Base-by-base conservation (phyloP, 768 basidiomycete species). In the Psilocybe cubensis region DNA sequence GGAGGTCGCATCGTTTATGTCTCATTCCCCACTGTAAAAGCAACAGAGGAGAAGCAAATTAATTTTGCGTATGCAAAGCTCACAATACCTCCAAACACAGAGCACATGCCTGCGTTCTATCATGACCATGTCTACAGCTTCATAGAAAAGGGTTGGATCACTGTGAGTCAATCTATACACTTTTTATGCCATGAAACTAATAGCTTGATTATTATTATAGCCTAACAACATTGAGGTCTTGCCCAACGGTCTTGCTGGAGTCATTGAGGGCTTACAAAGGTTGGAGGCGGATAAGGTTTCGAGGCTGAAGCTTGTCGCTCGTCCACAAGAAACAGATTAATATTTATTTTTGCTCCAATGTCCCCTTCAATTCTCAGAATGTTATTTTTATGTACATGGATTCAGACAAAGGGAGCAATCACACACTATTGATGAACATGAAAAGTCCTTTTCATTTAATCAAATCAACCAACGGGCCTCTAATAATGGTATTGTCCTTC, bases 241-340 rank as follows among this genome's bases (percentile, higher is more conserved):
- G 17, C 68, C 74, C 2, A 70, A 72, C 14, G 82, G 82, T 14
- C 67, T 83, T 18, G 69, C 63, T 12, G 82, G 75, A 4, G 74
- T 83, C 59, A 65, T 66, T 29, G 67, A 72, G 18, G 83, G 76
- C 23, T 64, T 84, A 45, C 70, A 72, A 67, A 70, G 74, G 48
- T 60, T 83, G 58, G 69, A 74, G 56, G 65, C 68, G 2, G 70
- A 76, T 33, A 65, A 74, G 63, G 74, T 81, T 31, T 79, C 79
- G 40, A 78, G 75, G 5, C 63, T 70, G 35, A 83, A 83, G 65
- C 67, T 83, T 41, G 72, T 83, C 38, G 70, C 69, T 56, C 74
- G 65, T 35, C 82, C 81, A 3, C 74, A 75, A 62, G 79, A 80
- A 33, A 67, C 64, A 7, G 50, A 40, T 18, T 60, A 31, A 48